Evolutionary conservation across 768 basidiomycete species (phyloP), one percentile per base, ranked within the genome.

Genomic region (Auriscalpium microsporum): DNA sequence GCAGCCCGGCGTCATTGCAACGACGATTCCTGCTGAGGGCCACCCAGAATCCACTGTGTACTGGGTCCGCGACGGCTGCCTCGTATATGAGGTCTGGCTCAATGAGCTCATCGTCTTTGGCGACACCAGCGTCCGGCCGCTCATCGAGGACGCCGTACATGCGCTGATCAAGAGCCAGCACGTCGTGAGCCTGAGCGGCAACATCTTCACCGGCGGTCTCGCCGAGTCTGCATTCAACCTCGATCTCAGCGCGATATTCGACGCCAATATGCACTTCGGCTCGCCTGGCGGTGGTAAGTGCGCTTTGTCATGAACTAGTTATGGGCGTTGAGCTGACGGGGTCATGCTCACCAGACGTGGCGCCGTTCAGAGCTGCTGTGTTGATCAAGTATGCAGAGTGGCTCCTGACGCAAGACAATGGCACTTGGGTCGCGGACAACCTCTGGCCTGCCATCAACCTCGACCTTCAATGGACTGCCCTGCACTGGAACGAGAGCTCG

Each of bases 401-500:
- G 58, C 45, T 59, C 23, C 16, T 50, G n/a, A 45, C 45, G 50
- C 58, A 58, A 28, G 53, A 53, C 3, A 59, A 59, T 10, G 56
- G 56, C 16, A 58, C 53, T 33, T 58, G 54, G 54, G 57, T 58
- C 28, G 45, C 53, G 9, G 57, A 55, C 36, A 38, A 40, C 7
- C 54, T 58, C 19, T 55, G 57, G 54, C 50, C 54, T 21, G 54
- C 50, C 10, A 44, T 58, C 19, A 58, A 58, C 19, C 49, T 58
- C 38, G 57, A 58, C 37, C 56, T 57, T 17, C 57, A 51, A 10
- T 58, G 57, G 57, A 48, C 57, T 23, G 37, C 58, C 8, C 50
- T 50, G 14, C 55, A 53, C 16, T 53, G 56, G 58, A 59, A 57
- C 13, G 10, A 50, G 44, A 59, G 52, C 57, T 55, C 53, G 57